These are phyloP conservation scores for Aspergillus funiculosus DNA, from an alignment of 495 filamentous ascomycete species.

Conservation along the genomic window DNA sequence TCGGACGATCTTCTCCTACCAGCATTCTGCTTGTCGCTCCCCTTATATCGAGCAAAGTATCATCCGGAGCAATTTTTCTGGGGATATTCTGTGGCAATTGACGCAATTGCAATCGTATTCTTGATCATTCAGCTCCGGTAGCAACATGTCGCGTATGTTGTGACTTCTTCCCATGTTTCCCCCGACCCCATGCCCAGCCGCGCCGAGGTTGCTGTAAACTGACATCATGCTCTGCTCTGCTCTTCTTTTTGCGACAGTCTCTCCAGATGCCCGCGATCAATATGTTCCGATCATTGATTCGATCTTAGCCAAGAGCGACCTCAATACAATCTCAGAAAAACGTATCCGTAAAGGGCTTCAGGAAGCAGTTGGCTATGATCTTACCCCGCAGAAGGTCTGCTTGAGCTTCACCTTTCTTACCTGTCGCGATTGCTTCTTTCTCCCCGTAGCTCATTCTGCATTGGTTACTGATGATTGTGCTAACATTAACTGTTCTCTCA, in stretches of 20 bases:
- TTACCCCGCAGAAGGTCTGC: conserved; percentile 78
- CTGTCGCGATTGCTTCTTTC: too few species aligned
- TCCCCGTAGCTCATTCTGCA: conserved; percentile 8
- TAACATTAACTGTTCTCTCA: conserved; percentile 29
- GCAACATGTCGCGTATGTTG: conserved; percentile 42
- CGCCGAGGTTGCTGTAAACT: conserved; percentile 20
- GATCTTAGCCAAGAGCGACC: conserved; percentile 77
- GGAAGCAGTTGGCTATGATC: conserved; percentile 68
- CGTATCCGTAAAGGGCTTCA: conserved; percentile 83
- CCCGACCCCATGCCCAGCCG: conserved; percentile 13
- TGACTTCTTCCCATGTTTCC: conserved; percentile 13
- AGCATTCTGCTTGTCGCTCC: conserved; percentile 18
- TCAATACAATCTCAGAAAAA: conserved; percentile 88
- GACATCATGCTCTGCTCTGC: conserved; percentile 16
- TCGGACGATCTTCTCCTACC: conserved; percentile 19
- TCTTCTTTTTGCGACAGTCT: conserved; percentile 46
- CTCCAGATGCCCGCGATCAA: conserved; percentile 56
- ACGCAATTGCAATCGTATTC: conserved; percentile 9
- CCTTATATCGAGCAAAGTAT: conserved; percentile 1
- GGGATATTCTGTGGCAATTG: too few species aligned
- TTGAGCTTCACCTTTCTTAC: conserved; percentile 1
- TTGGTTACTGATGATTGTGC: not conserved
- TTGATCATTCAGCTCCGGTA: conserved; percentile 1
- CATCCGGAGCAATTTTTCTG: not conserved
- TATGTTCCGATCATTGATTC: conserved; percentile 85